These are phyloP conservation scores for Prototheca wickerhamii DNA, from an alignment of 163 green algal species.

Conservation along the genomic window DNA sequence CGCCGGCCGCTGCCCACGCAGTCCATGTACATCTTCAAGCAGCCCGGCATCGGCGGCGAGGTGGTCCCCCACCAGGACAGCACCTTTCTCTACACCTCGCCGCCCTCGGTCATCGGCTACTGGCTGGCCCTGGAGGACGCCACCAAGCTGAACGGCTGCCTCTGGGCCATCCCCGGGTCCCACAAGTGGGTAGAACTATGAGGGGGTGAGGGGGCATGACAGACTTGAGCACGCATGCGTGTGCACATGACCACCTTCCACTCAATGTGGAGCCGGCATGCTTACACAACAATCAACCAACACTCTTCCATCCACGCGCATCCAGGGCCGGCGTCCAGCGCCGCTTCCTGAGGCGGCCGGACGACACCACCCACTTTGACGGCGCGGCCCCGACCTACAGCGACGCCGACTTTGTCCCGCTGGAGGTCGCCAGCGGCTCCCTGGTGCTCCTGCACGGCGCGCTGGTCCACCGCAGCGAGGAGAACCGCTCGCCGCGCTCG, in stretches of 20 bases:
- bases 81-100: constrained; percentile 85
- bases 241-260: background rate
- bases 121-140: constrained; percentile 95
- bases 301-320: too few relatives aligned
- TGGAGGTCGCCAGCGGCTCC: constrained; percentile 69
- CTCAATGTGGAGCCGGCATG: too few relatives aligned
- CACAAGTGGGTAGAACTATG: constrained; percentile 16
- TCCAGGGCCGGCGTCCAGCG: constrained; percentile 28
- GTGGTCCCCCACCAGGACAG: constrained; percentile 88
- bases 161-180: constrained; percentile 36
- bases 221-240: background rate
- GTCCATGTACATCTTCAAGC: constrained; percentile 94
- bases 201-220: too few relatives aligned
- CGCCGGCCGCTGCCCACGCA: constrained; percentile 71
- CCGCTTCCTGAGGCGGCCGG: constrained; percentile 36
- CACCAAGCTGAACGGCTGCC: constrained; percentile 66
- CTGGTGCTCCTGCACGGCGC: constrained; percentile 87
- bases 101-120: constrained; percentile 72
- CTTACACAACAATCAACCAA: too few relatives aligned
- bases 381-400: background rate
- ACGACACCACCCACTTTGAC: background rate
- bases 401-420: constrained; percentile 29
- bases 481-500: constrained; percentile 66
- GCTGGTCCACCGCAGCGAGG: constrained; percentile 67
- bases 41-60: constrained; percentile 68